Evolutionary conservation across 2,329 filamentous ascomycete genomes (phyloP).

Genomic region (Xylaria sp.): DNA sequence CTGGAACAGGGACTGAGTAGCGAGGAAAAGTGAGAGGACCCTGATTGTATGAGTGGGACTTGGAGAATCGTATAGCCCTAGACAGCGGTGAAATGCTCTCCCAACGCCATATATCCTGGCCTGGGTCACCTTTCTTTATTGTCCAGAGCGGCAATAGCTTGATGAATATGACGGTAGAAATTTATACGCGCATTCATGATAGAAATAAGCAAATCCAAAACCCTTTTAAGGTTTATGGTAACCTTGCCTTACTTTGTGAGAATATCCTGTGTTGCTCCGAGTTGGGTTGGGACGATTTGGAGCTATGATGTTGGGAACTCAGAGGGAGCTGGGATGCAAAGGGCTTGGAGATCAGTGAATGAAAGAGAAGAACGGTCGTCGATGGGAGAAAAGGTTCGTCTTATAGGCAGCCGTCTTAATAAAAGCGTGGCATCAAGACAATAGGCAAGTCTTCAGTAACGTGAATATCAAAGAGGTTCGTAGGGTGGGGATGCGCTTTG

Average conservation of each 20-base stretch:
- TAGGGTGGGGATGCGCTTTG: too few species aligned
- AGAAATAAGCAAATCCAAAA: conserved; percentile 78
- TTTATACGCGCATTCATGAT: conserved; percentile 88
- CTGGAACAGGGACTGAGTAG: background rate
- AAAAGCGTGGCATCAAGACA: too few species aligned
- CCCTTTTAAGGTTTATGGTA: conserved; percentile 66
- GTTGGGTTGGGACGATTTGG: conserved; percentile 70
- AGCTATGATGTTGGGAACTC: conserved; percentile 56
- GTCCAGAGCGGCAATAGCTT: too few species aligned
- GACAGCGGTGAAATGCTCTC: background rate
- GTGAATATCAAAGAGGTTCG: too few species aligned
- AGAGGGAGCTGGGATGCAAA: too few species aligned
- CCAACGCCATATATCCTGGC: too few species aligned
- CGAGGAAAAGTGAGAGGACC: background rate
- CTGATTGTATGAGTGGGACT: background rate
- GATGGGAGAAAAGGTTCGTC: too few species aligned
- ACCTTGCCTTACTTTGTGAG: conserved; percentile 64
- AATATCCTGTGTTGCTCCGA: conserved; percentile 68
- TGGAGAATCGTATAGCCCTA: background rate
- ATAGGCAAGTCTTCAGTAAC: too few species aligned
- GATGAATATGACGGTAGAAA: conserved; percentile 91
- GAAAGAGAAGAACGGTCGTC: too few species aligned
- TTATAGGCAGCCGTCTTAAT: too few species aligned
- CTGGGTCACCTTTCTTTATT: too few species aligned
- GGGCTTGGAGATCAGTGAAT: too few species aligned